These are phyloP conservation scores for Saccharomycopsis oosterbeekiorum DNA, from an alignment of 805 yeast species.

Conservation along the genomic window DNA sequence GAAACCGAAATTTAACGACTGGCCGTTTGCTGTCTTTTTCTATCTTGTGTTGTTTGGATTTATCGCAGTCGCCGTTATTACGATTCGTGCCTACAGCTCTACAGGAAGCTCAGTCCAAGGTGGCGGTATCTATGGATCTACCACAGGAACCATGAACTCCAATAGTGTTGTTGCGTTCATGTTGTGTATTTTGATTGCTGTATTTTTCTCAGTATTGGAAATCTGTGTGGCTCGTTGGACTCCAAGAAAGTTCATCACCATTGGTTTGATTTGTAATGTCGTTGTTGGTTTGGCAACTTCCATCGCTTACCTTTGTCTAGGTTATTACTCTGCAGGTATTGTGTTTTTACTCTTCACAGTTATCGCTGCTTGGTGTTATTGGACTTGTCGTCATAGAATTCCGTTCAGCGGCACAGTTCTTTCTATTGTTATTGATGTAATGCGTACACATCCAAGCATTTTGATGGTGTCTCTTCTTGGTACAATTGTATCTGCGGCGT, in stretches of 20 bases:
- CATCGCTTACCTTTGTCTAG: slow-evolving; percentile 56
- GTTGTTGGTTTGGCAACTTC: slow-evolving; percentile 66
- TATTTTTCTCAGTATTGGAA: slow-evolving; percentile 7
- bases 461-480: slow-evolving; percentile 54
- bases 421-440: slow-evolving; percentile 66
- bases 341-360: slow-evolving; percentile 59
- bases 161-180: slow-evolving; percentile 52
- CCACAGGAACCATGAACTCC: slow-evolving; percentile 54
- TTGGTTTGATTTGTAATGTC: slow-evolving; percentile 60
- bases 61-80: slow-evolving; percentile 56
- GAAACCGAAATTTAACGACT: slow-evolving; percentile 60
- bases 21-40: slow-evolving; percentile 54
- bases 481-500: slow-evolving; percentile 45
- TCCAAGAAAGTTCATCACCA: slow-evolving; percentile 57
- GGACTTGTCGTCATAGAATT: slow-evolving; percentile 60
- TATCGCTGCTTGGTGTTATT: slow-evolving; percentile 59
- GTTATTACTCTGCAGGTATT: slow-evolving; percentile 73
- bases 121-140: slow-evolving; percentile 43
- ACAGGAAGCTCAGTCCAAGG: slow-evolving; percentile 46
- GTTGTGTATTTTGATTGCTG: slow-evolving; percentile 11
- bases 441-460: slow-evolving; percentile 63
- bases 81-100: slow-evolving; percentile 51
- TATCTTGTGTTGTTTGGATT: slow-evolving; percentile 50
- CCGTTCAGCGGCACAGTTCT: slow-evolving; percentile 67
- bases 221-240: slow-evolving; percentile 27